Percentiles rank a stretch among this genome's conserved stretches.
Conservation (phyloP, 164 flowering plant species). For the Dillenia turbinata region DNA sequence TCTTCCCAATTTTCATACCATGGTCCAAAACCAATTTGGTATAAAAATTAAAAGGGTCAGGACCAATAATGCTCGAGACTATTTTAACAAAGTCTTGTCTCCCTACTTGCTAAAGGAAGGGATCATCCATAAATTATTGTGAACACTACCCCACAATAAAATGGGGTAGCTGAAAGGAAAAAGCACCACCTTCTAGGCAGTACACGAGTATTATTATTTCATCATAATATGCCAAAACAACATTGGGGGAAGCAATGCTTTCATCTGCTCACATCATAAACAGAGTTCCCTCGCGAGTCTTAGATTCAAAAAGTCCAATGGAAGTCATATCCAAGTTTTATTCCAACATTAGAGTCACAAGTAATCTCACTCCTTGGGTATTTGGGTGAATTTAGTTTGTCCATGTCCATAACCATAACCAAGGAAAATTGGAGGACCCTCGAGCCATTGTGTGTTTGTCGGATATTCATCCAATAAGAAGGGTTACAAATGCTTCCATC, state of each 20-base stretch:
- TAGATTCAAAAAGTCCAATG: not conserved
- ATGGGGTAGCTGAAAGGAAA: slow-evolving; percentile 6
- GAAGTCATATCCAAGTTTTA: not conserved
- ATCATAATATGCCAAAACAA: not conserved
- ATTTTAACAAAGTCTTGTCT: not conserved
- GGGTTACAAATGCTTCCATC: too few species aligned
- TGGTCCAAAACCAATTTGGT: slow-evolving; percentile 2
- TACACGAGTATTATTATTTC: slow-evolving; percentile 2
- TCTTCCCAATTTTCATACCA: not conserved
- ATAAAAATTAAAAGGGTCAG: not conserved
- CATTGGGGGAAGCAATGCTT: slow-evolving; percentile 1
- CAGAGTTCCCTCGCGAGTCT: not conserved
- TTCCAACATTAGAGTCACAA: not conserved
- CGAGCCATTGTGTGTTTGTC: not conserved
- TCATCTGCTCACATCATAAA: not conserved
- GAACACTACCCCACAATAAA: slow-evolving; percentile 3
- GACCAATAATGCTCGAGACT: not conserved
- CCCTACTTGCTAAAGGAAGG: not conserved
- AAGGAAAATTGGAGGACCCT: not conserved
- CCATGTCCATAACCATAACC: not conserved
- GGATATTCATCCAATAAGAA: too few species aligned
- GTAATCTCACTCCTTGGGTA: not conserved
- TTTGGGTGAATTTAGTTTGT: too few species aligned
- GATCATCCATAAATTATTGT: slow-evolving; percentile 1
- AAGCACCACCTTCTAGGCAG: slow-evolving; percentile 7